Conservation (phyloP, 2,329 filamentous ascomycete genomes). For the Penicillium italicum region DNA sequence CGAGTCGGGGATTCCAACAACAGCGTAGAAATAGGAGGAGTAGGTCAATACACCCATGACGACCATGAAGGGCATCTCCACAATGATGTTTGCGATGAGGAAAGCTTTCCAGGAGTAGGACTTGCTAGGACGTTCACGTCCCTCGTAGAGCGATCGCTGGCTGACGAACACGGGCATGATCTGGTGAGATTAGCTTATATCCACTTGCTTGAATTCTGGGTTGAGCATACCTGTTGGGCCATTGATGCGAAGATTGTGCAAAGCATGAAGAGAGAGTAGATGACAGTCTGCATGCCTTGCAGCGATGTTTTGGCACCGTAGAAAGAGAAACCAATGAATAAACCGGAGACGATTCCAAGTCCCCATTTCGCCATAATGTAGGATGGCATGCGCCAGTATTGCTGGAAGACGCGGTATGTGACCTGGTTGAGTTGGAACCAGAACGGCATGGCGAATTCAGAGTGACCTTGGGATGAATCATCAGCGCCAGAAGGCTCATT, state of each 20-base stretch:
- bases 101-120: conserved; percentile 84
- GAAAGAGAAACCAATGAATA: conserved; percentile 83
- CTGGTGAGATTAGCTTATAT: conserved; percentile 29
- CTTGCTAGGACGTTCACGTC: conserved; percentile 77
- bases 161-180: conserved; percentile 78
- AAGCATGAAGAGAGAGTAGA: conserved; percentile 80
- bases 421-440: conserved; percentile 62
- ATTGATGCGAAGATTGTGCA: conserved; percentile 62
- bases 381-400: conserved; percentile 82
- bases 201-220: neutral
- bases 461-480: conserved; percentile 50
- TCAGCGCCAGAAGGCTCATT: conserved; percentile 22
- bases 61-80: conserved; percentile 81
- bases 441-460: conserved; percentile 76
- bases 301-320: conserved; percentile 66
- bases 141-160: conserved; percentile 77
- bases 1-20: conserved; percentile 56
- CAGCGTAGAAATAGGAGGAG: conserved; percentile 80
- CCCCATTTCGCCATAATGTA: conserved; percentile 79
- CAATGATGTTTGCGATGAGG: conserved; percentile 75
- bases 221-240: conserved; percentile 3
- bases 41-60: conserved; percentile 70
- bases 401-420: conserved; percentile 71
- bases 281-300: conserved; percentile 78
- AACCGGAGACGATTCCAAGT: conserved; percentile 58